Conservation (phyloP, 1,284 basidiomycete species). For the Limonomyces culmigenus region DNA sequence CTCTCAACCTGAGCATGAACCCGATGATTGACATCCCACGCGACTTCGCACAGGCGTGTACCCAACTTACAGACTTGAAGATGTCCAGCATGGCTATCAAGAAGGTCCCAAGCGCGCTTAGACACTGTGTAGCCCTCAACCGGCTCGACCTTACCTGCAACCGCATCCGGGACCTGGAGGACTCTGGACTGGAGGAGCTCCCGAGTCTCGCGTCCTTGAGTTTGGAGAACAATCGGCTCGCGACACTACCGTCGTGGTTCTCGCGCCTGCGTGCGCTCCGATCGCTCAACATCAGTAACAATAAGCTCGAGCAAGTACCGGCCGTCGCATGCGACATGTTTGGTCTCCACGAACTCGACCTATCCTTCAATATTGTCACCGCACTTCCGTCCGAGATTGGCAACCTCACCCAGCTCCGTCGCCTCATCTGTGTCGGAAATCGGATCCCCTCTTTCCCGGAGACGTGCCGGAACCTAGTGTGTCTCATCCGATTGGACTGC, state of each 20-base stretch:
- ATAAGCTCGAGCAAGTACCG: conserved; percentile 81
- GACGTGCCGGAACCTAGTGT: conserved; percentile 43
- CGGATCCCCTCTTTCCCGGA: conserved; percentile 65
- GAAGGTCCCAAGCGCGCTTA: conserved; percentile 76
- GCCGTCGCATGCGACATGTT: conserved; percentile 61
- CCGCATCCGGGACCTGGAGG: conserved; percentile 79
- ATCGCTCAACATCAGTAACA: conserved; percentile 91
- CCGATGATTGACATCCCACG: conserved; percentile 93
- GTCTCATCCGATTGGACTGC: conserved; percentile 65
- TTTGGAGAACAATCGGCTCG: conserved; percentile 88
- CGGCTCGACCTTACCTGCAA: conserved; percentile 90
- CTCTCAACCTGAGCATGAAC: conserved; percentile 84
- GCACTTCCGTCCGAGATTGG: conserved; percentile 74
- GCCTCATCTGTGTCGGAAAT: conserved; percentile 83
- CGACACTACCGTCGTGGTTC: conserved; percentile 78
- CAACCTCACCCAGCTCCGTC: conserved; percentile 49
- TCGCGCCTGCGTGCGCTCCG: conserved; percentile 55
- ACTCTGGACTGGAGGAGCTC: conserved; percentile 71
- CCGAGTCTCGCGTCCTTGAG: conserved; percentile 59
- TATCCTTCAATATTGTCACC: conserved; percentile 88
- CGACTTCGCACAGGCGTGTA: conserved; percentile 91
- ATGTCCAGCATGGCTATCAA: conserved; percentile 94
- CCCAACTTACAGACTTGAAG: conserved; percentile 69
- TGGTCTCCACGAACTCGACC: conserved; percentile 72
- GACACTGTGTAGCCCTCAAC: conserved; percentile 59